Conservation (phyloP, 2,329 filamentous ascomycete species). For the Beauveria sp. region DNA sequence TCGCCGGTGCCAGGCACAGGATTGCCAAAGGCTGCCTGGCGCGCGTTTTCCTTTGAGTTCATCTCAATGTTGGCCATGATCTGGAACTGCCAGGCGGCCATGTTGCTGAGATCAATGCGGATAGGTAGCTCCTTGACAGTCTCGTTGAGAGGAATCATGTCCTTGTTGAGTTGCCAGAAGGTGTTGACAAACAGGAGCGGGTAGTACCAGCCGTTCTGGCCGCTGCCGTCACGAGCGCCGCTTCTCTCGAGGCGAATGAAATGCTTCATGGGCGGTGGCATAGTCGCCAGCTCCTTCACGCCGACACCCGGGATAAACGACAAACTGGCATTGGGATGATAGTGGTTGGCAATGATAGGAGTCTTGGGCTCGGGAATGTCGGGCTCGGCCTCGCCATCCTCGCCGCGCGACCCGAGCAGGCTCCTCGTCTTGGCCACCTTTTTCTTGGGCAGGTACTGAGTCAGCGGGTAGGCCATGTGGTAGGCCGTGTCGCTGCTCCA, state of each 20-base stretch:
- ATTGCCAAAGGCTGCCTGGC: conserved; percentile 67
- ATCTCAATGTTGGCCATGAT: conserved; percentile 78
- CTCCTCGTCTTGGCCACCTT: conserved; percentile 83
- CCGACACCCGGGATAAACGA: conserved; percentile 79
- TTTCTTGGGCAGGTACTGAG: conserved; percentile 86
- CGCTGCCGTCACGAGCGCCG: conserved; percentile 72
- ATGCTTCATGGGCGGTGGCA: conserved; percentile 68
- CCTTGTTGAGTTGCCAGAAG: conserved; percentile 89
- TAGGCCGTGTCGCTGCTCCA: conserved; percentile 74
- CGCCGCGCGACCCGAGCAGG: conserved; percentile 51
- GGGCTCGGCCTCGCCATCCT: conserved; percentile 42
- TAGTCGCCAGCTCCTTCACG: conserved; percentile 54
- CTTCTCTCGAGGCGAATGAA: conserved; percentile 74
- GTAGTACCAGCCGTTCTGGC: conserved; percentile 88
- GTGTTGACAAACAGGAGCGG: conserved; percentile 89
- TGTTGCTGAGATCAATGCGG: conserved; percentile 74
- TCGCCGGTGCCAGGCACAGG: conserved; percentile 72
- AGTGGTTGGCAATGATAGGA: conserved; percentile 75
- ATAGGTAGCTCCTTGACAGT: conserved; percentile 78
- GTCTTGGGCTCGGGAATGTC: conserved; percentile 48
- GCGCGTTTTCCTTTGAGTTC: conserved; percentile 75
- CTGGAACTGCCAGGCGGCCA: conserved; percentile 84
- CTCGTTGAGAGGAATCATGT: conserved; percentile 88
- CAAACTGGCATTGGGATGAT: conserved; percentile 90
- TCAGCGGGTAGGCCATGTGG: conserved; percentile 78